Base-by-base conservation (phyloP, 2,329 filamentous ascomycete species). In the Fusarium lyarnte region DNA sequence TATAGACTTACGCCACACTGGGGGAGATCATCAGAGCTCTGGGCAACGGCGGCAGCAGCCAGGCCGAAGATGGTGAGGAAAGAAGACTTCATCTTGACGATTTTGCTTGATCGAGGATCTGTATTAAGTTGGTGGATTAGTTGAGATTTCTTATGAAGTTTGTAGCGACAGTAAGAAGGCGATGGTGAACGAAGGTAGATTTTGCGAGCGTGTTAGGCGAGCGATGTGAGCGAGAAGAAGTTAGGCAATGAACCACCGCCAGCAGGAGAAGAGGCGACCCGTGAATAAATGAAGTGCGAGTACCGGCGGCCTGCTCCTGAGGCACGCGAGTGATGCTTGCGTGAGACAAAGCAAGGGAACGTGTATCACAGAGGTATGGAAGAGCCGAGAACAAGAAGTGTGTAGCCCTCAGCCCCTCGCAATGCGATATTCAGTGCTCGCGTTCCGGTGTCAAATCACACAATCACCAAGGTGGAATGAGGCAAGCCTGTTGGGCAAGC, bases 31-130 rank as follows among this genome's bases (percentile, higher is more conserved):
- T 79, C 58, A 51, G 81, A 57, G 69, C 81, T 77, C 77, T 87
- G 85, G 43, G 83, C 85, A 23, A 79, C 79, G 68, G 77, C 82
- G 43, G 82, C 76, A 52, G 82, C 80, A 70, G 82, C 82, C 61
- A 85, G 76, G 72, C 82, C 77, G 78, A 82, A 82, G 76, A 85
- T 73, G 69, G 85, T 76, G 74, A 87, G 74, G 74, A 85, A 70
- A 64, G 81, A 77, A 62, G 82, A 81, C 85, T 88, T 89, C 87
- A 88, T 89, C 74, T 83, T 87, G 83, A 78, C 59, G 71, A 58
- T 45, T 74, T 65, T 63, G 49, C 60, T 70, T 74, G 67, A 63
- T 72, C 72, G 35, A 69, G 39, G 35, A 51, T 73, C 46, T 52
- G 66, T 66, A 45, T 64, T 70, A 72, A 51, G 31, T 39, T n/a